Conservation (phyloP, 441 rosid species). For the Eutrema salsugineum region DNA sequence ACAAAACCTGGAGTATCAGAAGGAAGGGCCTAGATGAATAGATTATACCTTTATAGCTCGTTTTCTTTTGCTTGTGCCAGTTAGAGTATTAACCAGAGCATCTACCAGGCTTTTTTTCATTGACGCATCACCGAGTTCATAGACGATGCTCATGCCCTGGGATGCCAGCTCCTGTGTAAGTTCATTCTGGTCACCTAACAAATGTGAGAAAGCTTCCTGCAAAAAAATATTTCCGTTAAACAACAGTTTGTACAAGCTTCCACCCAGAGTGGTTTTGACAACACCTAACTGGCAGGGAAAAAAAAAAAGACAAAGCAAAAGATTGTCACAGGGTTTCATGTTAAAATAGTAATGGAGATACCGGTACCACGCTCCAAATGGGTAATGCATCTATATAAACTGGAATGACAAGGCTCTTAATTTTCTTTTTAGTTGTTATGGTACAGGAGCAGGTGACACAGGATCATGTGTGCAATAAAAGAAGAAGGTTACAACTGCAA, state of each 20-base stretch:
- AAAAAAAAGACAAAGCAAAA: background rate
- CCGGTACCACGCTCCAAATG: background rate
- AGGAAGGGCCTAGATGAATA: constrained; percentile 21
- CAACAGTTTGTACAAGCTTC: constrained; percentile 20
- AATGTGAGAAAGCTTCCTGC: constrained; percentile 97
- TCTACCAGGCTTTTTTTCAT: constrained; percentile 91
- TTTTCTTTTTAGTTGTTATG: background rate
- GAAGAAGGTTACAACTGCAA: constrained; percentile 3
- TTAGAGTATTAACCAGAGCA: constrained; percentile 83
- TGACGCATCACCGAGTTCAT: constrained; percentile 91
- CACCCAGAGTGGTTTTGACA: background rate
- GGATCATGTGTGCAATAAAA: background rate
- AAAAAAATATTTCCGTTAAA: constrained; percentile 12
- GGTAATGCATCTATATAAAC: constrained; percentile 16
- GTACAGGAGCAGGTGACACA: background rate
- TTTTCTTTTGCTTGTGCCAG: constrained; percentile 97
- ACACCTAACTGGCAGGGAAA: background rate
- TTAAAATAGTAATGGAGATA: background rate
- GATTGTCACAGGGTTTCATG: background rate
- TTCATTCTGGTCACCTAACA: constrained; percentile 95
- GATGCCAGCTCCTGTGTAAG: constrained; percentile 98
- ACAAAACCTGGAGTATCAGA: constrained; percentile 18
- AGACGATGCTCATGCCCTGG: constrained; percentile 98
- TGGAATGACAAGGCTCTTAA: background rate
- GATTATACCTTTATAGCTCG: constrained; percentile 86